Conservation (phyloP, 768 basidiomycete species). For the Termitomyces sp. region DNA sequence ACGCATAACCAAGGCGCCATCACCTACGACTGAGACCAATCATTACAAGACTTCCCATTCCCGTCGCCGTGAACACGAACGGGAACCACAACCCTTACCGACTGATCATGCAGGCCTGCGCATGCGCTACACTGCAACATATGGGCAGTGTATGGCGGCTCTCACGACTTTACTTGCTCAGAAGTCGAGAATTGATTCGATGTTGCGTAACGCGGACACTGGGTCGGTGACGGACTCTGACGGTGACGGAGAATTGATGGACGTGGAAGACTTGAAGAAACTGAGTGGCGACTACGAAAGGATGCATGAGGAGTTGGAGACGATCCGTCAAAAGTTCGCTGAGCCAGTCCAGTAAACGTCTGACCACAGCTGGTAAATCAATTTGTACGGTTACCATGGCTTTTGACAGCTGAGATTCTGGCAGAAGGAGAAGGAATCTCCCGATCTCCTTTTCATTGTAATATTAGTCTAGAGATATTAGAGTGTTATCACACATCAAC, state of each 20-base stretch:
- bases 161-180: slow-evolving; percentile 47
- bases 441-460: neutral
- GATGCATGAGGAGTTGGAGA: slow-evolving; percentile 51
- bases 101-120: slow-evolving; percentile 51
- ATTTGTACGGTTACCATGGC: neutral
- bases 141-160: slow-evolving; percentile 45
- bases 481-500: neutral
- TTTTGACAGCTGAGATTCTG: no score
- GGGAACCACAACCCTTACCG: slow-evolving; percentile 32
- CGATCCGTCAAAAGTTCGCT: slow-evolving; percentile 38
- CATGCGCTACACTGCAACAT: slow-evolving; percentile 47
- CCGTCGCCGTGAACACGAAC: slow-evolving; percentile 29
- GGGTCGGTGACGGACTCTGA: slow-evolving; percentile 47
- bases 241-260: slow-evolving; percentile 51
- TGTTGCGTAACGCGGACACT: slow-evolving; percentile 36
- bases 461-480: neutral
- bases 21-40: slow-evolving; percentile 22
- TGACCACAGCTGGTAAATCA: neutral
- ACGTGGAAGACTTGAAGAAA: slow-evolving; percentile 46
- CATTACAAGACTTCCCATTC: slow-evolving; percentile 16
- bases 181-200: slow-evolving; percentile 48
- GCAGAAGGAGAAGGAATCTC: no score
- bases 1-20: slow-evolving; percentile 7
- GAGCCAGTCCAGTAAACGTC: slow-evolving; percentile 2
- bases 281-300: slow-evolving; percentile 42